Conservation (phyloP, 2,329 filamentous ascomycete genomes). For the Hypoxylon sp. region DNA sequence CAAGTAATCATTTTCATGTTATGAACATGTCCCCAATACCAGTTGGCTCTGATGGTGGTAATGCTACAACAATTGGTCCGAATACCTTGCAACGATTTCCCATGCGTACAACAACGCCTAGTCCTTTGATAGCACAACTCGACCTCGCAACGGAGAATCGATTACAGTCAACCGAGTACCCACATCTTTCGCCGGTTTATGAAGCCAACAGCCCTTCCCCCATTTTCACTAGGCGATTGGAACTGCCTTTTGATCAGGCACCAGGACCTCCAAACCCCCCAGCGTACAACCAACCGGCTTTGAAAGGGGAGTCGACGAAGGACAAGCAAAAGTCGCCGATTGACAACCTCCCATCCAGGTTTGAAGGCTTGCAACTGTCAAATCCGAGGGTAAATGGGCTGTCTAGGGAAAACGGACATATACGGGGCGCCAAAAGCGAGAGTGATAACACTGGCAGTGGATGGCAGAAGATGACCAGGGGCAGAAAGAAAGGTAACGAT, state of each 20-base stretch:
- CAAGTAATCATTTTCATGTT: conserved; percentile 37
- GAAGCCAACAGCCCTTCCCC: conserved; percentile 80
- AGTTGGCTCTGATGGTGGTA: conserved; percentile 43
- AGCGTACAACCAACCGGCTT: conserved; percentile 40
- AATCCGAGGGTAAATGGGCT: conserved; percentile 57
- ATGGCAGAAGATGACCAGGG: conserved; percentile 72
- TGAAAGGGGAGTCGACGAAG: conserved; percentile 42
- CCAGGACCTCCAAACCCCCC: conserved; percentile 24
- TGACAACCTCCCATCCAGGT: conserved; percentile 44
- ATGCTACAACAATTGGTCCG: conserved; percentile 20
- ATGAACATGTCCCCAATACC: conserved; percentile 44
- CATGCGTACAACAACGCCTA: conserved; percentile 61
- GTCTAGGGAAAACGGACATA: conserved; percentile 65
- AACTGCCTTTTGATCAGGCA: conserved; percentile 54
- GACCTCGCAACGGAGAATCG: conserved; percentile 67
- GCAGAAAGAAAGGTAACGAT: conserved; percentile 65
- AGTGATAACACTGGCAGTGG: conserved; percentile 59
- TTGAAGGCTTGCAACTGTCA: conserved; percentile 39
- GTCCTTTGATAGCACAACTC: conserved; percentile 66
- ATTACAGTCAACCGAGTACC: conserved; percentile 59
- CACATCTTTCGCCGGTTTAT: conserved; percentile 78
- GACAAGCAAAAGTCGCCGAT: conserved; percentile 50
- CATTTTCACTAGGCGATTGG: conserved; percentile 68
- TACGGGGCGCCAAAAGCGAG: conserved; percentile 67
- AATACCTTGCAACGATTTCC: conserved; percentile 48